Percentiles rank a stretch among this genome's conserved stretches.
These are phyloP conservation scores for Omphalea diandra DNA, from an alignment of 441 rosid species.

Conservation along the genomic window DNA sequence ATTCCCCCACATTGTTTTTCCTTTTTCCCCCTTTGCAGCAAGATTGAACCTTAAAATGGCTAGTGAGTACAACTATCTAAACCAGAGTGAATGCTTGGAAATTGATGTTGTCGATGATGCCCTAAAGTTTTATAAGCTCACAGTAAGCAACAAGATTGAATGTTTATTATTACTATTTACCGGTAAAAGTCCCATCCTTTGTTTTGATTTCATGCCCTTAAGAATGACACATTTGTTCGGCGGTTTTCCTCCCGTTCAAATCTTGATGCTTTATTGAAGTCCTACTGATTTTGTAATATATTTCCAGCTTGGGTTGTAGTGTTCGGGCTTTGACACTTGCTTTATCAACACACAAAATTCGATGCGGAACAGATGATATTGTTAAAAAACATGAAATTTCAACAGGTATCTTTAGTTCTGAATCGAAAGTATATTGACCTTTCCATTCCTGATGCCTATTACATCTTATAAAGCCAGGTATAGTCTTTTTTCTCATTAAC, in stretches of 20 bases:
- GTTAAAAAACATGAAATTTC: slow-evolving; percentile 70
- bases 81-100: slow-evolving; percentile 80
- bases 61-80: slow-evolving; percentile 74
- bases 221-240: slow-evolving; percentile 17
- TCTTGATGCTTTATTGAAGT: slow-evolving; percentile 2
- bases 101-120: slow-evolving; percentile 80
- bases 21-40: slow-evolving; percentile 64
- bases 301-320: slow-evolving; percentile 79
- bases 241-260: slow-evolving; percentile 40
- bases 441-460: neutral
- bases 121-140: slow-evolving; percentile 55
- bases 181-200: slow-evolving; percentile 11
- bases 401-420: slow-evolving; percentile 53
- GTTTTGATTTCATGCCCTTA: slow-evolving; percentile 14
- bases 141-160: slow-evolving; percentile 46
- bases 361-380: slow-evolving; percentile 68
- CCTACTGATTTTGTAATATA: slow-evolving; percentile 14
- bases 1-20: slow-evolving; percentile 8
- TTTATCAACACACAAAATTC: slow-evolving; percentile 70
- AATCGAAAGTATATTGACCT: neutral
- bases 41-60: slow-evolving; percentile 75
- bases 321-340: slow-evolving; percentile 54
- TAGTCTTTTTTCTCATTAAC: too few species aligned
- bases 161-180: slow-evolving; percentile 1
- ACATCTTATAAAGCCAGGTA: too few species aligned